Conservation (phyloP, 1,139 yeast species). For the Martiniozyma asiatica region DNA sequence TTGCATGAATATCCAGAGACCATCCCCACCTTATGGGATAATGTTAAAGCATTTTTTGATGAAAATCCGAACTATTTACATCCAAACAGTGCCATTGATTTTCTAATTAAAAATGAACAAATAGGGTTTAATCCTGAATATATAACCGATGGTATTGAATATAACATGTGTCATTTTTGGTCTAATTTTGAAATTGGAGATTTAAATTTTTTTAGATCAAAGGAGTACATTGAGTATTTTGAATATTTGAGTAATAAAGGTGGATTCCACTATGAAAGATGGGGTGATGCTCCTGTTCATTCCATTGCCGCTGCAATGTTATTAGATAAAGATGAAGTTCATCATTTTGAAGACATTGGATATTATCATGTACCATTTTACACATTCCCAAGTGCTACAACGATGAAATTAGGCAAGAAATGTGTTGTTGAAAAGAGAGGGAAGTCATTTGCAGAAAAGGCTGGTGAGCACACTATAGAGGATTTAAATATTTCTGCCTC, state of each 20-base stretch:
- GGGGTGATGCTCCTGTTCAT: slow-evolving; percentile 99
- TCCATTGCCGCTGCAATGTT: slow-evolving; percentile 62
- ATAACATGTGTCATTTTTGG: slow-evolving; percentile 92
- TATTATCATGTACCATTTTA: slow-evolving; percentile 74
- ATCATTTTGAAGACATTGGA: slow-evolving; percentile 87
- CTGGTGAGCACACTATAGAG: slow-evolving; percentile 14
- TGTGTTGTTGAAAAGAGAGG: too few species aligned
- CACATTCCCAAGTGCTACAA: slow-evolving; percentile 61
- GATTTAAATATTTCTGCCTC: slow-evolving; percentile 48
- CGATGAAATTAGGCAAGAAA: slow-evolving; percentile 40
- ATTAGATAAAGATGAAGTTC: slow-evolving; percentile 56
- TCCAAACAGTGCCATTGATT: slow-evolving; percentile 55
- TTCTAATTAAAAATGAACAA: slow-evolving; percentile 50
- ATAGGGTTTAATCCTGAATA: slow-evolving; percentile 23
- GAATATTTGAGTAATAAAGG: slow-evolving; percentile 58
- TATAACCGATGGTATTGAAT: slow-evolving; percentile 30
- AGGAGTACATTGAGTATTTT: slow-evolving; percentile 58
- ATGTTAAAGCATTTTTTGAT: slow-evolving; percentile 54
- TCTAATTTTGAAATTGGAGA: slow-evolving; percentile 85
- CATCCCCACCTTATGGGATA: slow-evolving; percentile 72
- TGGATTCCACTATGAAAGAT: slow-evolving; percentile 83
- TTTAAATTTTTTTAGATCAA: slow-evolving; percentile 66
- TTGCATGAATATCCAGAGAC: slow-evolving; percentile 73
- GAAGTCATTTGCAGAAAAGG: slow-evolving; percentile 38
- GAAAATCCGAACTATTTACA: slow-evolving; percentile 53